Percentiles rank a stretch among this genome's conserved stretches.
phyloP scores from a whole-genome alignment of 345 rosid genomes.

The Corchorus capsularis region DNA sequence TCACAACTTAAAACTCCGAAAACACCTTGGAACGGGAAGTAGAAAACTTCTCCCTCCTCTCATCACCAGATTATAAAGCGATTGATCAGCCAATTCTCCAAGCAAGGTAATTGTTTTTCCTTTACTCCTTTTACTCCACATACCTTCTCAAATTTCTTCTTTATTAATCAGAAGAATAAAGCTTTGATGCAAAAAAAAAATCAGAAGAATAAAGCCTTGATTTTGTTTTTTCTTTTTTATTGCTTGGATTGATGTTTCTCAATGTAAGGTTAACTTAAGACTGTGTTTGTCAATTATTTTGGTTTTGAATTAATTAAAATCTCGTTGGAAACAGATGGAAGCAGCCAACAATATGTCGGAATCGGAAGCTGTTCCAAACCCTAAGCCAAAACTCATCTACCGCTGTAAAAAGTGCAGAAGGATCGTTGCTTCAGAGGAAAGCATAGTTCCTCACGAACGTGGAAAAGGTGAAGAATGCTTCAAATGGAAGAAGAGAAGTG shows the following conservation, averaged over 20 bases:
- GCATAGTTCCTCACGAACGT: slow-evolving; percentile 56
- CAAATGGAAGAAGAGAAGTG: slow-evolving; percentile 73
- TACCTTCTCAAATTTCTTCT: background rate
- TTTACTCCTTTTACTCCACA: too few species aligned
- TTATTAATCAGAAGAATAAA: background rate
- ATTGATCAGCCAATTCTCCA: background rate
- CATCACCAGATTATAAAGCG: background rate
- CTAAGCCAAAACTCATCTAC: slow-evolving; percentile 62
- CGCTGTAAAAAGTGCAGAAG: slow-evolving; percentile 85
- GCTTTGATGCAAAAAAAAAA: background rate
- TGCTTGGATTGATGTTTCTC: background rate
- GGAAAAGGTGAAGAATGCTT: slow-evolving; percentile 81
- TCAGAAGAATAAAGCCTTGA: background rate
- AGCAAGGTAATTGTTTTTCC: background rate
- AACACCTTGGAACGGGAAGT: background rate
- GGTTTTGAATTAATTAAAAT: background rate
- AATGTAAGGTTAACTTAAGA: background rate
- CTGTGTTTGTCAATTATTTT: background rate
- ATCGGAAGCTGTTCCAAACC: slow-evolving; percentile 37
- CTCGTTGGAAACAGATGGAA: slow-evolving; percentile 29
- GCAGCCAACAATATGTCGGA: slow-evolving; percentile 27
- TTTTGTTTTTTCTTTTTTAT: background rate
- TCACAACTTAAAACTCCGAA: too few species aligned
- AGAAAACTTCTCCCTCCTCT: background rate
- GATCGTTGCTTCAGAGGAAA: slow-evolving; percentile 74